Conservation (phyloP, 306 rosid species). For the Nissolia schottii region DNA sequence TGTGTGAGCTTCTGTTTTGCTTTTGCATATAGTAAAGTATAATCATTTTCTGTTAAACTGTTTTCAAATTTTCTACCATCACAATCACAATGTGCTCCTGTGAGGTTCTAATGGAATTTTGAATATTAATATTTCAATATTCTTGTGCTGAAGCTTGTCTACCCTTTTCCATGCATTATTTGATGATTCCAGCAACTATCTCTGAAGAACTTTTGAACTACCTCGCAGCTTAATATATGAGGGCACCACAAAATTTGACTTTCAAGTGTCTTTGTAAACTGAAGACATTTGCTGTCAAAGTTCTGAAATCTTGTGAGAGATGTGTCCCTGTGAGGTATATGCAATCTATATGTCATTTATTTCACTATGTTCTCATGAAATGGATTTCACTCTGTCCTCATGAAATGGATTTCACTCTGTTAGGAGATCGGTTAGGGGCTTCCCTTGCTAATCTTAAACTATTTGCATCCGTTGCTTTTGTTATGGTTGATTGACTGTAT, state of each 20-base stretch:
- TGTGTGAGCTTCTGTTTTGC: background rate
- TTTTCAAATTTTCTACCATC: constrained; percentile 4
- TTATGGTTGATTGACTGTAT: background rate
- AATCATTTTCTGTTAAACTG: background rate
- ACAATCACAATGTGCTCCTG: background rate
- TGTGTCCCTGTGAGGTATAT: background rate
- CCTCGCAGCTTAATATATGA: background rate
- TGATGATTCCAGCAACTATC: background rate
- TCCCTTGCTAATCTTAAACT: background rate
- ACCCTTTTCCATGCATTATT: background rate
- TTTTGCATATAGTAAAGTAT: background rate
- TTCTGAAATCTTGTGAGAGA: background rate
- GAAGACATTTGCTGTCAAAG: background rate
- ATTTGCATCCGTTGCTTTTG: background rate
- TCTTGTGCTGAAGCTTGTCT: background rate
- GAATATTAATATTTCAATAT: background rate
- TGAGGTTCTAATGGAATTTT: constrained; percentile 3
- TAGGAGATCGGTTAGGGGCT: background rate
- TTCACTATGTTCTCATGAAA: background rate
- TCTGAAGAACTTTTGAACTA: background rate
- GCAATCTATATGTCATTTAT: background rate
- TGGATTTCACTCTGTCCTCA: background rate
- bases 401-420: background rate
- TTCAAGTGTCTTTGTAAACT: background rate
- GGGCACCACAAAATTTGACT: background rate